phyloP scores from a whole-genome alignment of 2,329 filamentous ascomycete genomes.

The Trichoderma koningii region DNA sequence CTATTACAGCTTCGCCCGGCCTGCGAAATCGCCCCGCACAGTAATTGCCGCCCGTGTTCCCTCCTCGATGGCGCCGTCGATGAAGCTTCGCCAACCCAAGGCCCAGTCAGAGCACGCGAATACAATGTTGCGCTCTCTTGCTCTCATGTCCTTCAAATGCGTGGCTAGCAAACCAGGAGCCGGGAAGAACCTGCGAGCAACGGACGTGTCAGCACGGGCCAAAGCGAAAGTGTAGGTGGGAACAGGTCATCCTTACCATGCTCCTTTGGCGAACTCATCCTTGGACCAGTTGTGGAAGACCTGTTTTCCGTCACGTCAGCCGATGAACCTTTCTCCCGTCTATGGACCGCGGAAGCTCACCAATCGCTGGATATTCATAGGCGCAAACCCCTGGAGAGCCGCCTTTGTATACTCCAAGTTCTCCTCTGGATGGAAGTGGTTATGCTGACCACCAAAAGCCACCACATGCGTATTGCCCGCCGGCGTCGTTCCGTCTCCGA shows the following conservation, averaged over 20 bases:
- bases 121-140: constrained; percentile 11
- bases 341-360: background rate
- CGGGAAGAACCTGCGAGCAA: constrained; percentile 7
- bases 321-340: background rate
- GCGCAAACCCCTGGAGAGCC: constrained; percentile 8
- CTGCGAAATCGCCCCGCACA: constrained; percentile 7
- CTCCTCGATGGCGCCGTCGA: constrained; percentile 22
- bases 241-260: background rate
- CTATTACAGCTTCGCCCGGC: constrained; percentile 3
- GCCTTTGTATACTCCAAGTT: constrained; percentile 18
- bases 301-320: background rate
- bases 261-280: constrained; percentile 20
- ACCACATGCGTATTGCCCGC: constrained; percentile 19
- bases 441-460: constrained; percentile 19
- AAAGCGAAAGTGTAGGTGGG: background rate
- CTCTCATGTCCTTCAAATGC: constrained; percentile 20
- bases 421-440: constrained; percentile 17
- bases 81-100: constrained; percentile 21
- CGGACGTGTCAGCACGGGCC: background rate
- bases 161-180: constrained; percentile 16
- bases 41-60: constrained; percentile 18
- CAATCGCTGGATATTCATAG: constrained; percentile 18
- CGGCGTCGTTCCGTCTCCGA: constrained; percentile 12
- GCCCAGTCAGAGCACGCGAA: constrained; percentile 23
- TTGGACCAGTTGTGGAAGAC: constrained; percentile 24